Percentiles rank a stretch among this genome's conserved stretches.
Evolutionary conservation across 345 rosid species (phyloP).

Genomic region (Eucalyptus sp.): DNA sequence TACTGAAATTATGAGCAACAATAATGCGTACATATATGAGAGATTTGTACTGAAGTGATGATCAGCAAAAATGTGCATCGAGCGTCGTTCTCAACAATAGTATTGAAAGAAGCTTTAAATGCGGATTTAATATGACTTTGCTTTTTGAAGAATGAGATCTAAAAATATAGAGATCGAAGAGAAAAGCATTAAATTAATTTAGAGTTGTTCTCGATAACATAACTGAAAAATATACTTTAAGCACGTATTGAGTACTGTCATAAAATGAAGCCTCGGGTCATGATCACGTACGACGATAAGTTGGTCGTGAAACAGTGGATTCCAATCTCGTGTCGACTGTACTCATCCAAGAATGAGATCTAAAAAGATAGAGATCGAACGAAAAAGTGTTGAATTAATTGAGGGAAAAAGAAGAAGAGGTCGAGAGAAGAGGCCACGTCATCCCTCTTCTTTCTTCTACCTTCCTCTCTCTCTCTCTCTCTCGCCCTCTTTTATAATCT

Average conservation of each 20-base stretch:
- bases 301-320: not conserved
- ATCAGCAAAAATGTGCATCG: fast-evolving
- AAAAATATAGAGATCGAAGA: not conserved
- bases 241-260: fast-evolving
- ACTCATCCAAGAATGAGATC: not conserved
- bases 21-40: not conserved
- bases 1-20: not conserved
- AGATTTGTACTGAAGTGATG: not conserved
- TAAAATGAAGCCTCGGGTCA: no score
- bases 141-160: not conserved
- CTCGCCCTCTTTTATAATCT: no score
- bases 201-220: no score
- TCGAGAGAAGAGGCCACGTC: not conserved
- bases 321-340: not conserved
- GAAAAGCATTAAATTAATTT: not conserved
- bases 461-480: not conserved
- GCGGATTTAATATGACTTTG: not conserved
- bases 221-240: no score
- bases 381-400: not conserved
- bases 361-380: not conserved
- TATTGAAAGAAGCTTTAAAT: not conserved
- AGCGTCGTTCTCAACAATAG: fast-evolving
- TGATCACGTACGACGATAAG: not conserved
- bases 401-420: not conserved
- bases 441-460: not conserved